Conservation (phyloP, 441 rosid genomes). For the Corymbia calophylla region DNA sequence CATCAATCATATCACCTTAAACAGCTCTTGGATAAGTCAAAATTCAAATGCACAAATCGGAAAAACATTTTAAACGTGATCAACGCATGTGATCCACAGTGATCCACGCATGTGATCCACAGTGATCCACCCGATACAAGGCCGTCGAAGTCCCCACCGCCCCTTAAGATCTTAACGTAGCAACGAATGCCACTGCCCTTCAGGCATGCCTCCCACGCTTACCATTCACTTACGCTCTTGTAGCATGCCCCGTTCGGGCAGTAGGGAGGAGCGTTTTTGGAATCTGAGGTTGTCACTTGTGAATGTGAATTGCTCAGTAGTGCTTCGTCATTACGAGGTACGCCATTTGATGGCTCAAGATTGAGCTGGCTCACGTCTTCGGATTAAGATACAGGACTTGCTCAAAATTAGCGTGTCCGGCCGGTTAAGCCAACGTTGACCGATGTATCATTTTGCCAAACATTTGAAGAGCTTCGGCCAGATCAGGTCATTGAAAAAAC, state of each 20-base stretch:
- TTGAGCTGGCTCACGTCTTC: not conserved
- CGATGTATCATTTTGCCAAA: not conserved
- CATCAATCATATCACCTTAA: not conserved
- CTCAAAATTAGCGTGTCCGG: not conserved
- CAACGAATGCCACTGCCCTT: not conserved
- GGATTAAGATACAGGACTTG: not conserved
- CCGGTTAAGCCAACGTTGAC: not conserved
- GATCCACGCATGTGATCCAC: too few relatives aligned
- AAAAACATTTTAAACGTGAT: not conserved
- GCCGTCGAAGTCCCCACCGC: not conserved
- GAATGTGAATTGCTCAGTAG: not conserved
- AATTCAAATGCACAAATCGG: not conserved
- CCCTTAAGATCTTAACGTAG: not conserved
- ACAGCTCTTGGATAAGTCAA: rapidly evolving
- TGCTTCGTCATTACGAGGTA: not conserved
- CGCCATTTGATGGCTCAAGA: not conserved
- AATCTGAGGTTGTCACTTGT: not conserved
- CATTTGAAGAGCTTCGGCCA: not conserved
- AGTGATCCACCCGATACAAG: not conserved
- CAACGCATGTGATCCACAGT: not conserved
- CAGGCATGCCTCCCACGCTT: not conserved
- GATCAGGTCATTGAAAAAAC: not conserved
- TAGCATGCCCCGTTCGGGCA: not conserved
- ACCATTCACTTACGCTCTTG: not conserved
- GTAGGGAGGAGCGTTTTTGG: not conserved